phyloP scores from a whole-genome alignment of 129 eudicot species.

The Centaurea solstitialis region DNA sequence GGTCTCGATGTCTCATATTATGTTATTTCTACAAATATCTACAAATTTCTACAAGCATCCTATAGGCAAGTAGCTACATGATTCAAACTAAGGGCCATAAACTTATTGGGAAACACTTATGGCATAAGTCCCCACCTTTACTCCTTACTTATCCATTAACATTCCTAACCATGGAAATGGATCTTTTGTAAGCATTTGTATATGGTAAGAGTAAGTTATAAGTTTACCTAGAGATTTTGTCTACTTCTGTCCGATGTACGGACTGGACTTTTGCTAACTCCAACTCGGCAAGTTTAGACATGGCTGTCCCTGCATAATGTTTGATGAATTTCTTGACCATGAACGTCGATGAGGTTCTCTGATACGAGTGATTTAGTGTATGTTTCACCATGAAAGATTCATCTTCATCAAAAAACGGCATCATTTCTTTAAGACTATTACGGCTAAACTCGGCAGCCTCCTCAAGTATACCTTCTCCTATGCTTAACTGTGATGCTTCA shows the following conservation, averaged over 20 bases:
- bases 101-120: too few species aligned
- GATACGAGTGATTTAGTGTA: constrained; percentile 39
- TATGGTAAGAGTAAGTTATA: neutral
- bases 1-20: neutral
- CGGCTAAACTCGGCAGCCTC: constrained; percentile 42
- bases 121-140: neutral
- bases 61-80: neutral
- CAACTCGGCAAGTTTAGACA: constrained; percentile 44
- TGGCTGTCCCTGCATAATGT: constrained; percentile 9
- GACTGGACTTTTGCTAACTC: constrained; percentile 31
- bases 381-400: constrained; percentile 14
- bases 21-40: neutral
- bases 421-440: constrained; percentile 19
- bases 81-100: neutral
- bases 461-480: constrained; percentile 53
- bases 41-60: too few species aligned
- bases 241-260: constrained; percentile 38
- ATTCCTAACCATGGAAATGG: neutral
- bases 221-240: constrained; percentile 46
- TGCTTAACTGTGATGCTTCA: constrained; percentile 57
- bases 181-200: neutral
- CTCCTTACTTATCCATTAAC: too few species aligned
- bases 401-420: constrained; percentile 12
- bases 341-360: constrained; percentile 36
- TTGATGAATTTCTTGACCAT: constrained; percentile 21